These are phyloP conservation scores for Sutorius australiensis DNA, from an alignment of 768 basidiomycete genomes.

Conservation along the genomic window DNA sequence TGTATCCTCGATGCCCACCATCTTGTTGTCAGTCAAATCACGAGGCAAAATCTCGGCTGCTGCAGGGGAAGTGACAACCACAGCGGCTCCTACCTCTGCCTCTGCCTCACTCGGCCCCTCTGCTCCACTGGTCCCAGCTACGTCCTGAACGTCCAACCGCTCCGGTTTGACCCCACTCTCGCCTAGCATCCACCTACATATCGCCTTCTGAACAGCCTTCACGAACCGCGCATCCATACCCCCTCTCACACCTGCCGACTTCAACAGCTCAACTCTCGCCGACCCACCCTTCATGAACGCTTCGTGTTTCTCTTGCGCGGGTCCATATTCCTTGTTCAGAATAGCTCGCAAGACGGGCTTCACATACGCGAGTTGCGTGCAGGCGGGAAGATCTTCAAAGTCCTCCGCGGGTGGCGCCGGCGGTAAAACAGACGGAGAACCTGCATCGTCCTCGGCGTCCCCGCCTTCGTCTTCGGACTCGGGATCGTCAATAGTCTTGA, in stretches of 20 bases:
- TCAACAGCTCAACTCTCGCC: conserved; percentile 35
- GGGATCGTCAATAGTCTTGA: conserved; percentile 26
- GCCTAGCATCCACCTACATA: conserved; percentile 29
- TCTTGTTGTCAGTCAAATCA: conserved; percentile 7
- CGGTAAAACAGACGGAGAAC: conserved; percentile 19
- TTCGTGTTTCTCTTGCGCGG: conserved; percentile 47
- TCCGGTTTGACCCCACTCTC: conserved; percentile 10
- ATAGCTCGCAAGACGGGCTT: conserved; percentile 62
- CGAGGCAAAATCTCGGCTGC: not conserved
- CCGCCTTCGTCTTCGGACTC: conserved; percentile 32
- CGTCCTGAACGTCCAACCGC: conserved; percentile 2
- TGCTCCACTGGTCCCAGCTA: not conserved
- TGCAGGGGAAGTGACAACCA: not conserved
- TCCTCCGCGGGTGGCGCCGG: conserved; percentile 41
- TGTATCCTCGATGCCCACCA: conserved; percentile 18
- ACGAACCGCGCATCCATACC: conserved; percentile 37
- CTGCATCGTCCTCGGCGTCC: conserved; percentile 35
- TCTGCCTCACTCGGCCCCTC: not conserved
- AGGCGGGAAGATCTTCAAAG: conserved; percentile 50
- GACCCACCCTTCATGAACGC: conserved; percentile 58
- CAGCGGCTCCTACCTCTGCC: not conserved
- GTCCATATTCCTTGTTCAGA: conserved; percentile 51
- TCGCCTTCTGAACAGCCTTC: conserved; percentile 32
- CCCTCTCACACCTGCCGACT: conserved; percentile 35
- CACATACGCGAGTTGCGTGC: conserved; percentile 60